Base-by-base conservation (phyloP, 192 early-diverging fungal genomes). In the Backusella luteola region DNA sequence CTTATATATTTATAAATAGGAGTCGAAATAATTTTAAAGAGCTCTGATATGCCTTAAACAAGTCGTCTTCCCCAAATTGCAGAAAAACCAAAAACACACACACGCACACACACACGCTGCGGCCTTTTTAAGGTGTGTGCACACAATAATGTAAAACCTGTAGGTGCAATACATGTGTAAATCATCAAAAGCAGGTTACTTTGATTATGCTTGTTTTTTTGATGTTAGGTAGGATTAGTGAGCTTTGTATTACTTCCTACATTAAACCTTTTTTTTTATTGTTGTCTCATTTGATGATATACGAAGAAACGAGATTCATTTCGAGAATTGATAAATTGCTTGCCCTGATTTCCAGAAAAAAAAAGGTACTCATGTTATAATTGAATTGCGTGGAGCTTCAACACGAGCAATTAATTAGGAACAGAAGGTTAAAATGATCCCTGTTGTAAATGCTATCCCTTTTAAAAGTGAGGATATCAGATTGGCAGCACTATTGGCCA, bases 391-490 rank as follows among this genome's bases (percentile, higher is more conserved):
- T 49, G 46, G 46, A 29, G 26, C 26, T 12, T 63, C 9, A 63
- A 63, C 56, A 63, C 56, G 56, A 63, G 56, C 23, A 63, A 63
- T 63, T 63, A 63, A 63, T 63, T 29, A 63, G 56, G 56, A 63
- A 63, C 56, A 29, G 26, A 63, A 63, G 23, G 21, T 29, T 63
- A 29, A 63, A 53, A 11, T 29, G 29, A 29, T 63, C 56, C 21
- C 23, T 63, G 56, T 63, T 26, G 21, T 29, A 12, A 29, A 63
- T 29, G 15, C 4, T n/a, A 63, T 63, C 56, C 56, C 9, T 63
- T 63, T 63, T 12, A 63, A 63, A 63, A 63, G 56, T 26, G 26
- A 63, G 56, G 56, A 63, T 63, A 63, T 63, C 56, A 63, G 1
- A 29, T 63, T 63, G 56, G 56, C 56, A 63, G 56, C 56, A 63